Percentiles rank a stretch among this genome's conserved stretches.
Conservation (phyloP, 257 asterid species). For the Pogostemon cablin region DNA sequence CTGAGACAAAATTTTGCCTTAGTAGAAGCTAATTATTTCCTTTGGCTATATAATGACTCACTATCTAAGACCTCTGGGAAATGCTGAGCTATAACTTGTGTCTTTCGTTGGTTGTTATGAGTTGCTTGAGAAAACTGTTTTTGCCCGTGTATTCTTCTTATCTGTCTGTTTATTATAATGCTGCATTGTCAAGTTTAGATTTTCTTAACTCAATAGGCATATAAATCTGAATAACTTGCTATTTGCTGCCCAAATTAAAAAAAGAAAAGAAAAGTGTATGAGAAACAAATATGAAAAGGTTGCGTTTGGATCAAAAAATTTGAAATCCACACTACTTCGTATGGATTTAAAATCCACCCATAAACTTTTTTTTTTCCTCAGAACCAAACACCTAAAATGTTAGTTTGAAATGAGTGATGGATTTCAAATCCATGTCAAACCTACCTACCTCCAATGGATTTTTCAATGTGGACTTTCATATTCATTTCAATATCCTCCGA, state of each 20-base stretch:
- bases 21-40: conserved; percentile 15
- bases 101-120: conserved; percentile 17
- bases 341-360: no score
- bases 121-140: conserved; percentile 21
- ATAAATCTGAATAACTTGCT: conserved; percentile 4
- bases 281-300: background rate
- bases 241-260: background rate
- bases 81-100: conserved; percentile 3
- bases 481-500: no score
- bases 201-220: background rate
- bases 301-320: no score
- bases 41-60: conserved; percentile 3
- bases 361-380: no score
- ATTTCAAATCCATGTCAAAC: no score
- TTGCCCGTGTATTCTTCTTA: conserved; percentile 2
- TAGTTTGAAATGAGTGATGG: no score
- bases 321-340: no score
- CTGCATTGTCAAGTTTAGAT: conserved; percentile 17
- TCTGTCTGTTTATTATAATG: conserved; percentile 1
- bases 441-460: no score
- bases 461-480: no score
- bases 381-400: no score
- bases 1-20: background rate
- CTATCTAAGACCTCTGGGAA: conserved; percentile 4
- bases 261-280: background rate